phyloP scores from a whole-genome alignment of 495 filamentous ascomycete species.

The Wilcoxina mikolae region DNA sequence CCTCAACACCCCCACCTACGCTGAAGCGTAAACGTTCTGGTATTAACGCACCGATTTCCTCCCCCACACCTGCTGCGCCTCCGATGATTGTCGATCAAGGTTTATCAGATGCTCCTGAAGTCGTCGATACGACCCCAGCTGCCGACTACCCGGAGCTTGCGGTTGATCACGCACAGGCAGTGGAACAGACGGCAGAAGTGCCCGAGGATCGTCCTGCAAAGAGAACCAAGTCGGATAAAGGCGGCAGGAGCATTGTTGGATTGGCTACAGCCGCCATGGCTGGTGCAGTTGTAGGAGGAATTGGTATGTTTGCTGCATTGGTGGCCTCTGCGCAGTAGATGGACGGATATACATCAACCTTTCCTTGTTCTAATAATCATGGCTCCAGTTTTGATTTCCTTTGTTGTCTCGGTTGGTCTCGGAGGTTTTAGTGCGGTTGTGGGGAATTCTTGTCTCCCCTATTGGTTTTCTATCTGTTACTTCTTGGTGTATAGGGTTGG shows the following conservation, averaged over 20 bases:
- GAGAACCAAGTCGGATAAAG: constrained; percentile 20
- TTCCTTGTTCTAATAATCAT: not conserved
- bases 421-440: not conserved
- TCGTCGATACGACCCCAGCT: not conserved
- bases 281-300: constrained; percentile 36
- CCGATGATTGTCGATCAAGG: not conserved
- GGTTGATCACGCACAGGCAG: not conserved
- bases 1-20: not conserved
- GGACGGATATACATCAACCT: not conserved
- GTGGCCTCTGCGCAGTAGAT: constrained; percentile 27
- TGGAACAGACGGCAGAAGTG: constrained; percentile 5
- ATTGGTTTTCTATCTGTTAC: not conserved
- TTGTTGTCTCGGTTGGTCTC: not conserved
- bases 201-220: constrained; percentile 14
- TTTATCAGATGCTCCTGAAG: not conserved
- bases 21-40: not conserved
- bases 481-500: not conserved
- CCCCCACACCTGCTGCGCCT: not conserved
- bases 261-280: constrained; percentile 36
- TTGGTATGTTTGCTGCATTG: constrained; percentile 38
- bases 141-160: not conserved
- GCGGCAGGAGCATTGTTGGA: constrained; percentile 25
- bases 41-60: not conserved
- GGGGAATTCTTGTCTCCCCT: not conserved
- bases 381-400: not conserved